Evolutionary conservation across 306 rosid genomes (phyloP).

Genomic region (Quercus parvula): DNA sequence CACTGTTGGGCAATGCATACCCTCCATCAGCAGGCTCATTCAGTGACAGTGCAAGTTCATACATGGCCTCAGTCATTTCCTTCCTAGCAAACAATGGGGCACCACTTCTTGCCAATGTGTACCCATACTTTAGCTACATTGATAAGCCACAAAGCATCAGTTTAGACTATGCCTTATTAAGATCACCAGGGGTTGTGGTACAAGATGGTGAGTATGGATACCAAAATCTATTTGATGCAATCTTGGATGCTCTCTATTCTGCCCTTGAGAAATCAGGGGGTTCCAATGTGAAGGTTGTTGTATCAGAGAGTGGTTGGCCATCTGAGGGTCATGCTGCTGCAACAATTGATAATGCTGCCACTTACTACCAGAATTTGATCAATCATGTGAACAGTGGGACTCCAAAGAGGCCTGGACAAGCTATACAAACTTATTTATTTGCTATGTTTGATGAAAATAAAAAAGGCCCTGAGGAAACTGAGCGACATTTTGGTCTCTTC

Average conservation of each 20-base stretch:
- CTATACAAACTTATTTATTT: slow-evolving; percentile 38
- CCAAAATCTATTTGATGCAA: slow-evolving; percentile 44
- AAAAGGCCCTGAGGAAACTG: slow-evolving; percentile 6
- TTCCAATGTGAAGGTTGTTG: slow-evolving; percentile 36
- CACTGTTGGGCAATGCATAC: slow-evolving; percentile 18
- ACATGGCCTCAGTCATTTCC: slow-evolving; percentile 31
- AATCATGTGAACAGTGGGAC: slow-evolving; percentile 46
- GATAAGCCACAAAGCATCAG: neutral
- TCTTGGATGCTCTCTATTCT: slow-evolving; percentile 43
- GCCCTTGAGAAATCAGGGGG: slow-evolving; percentile 54
- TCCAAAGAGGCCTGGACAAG: slow-evolving; percentile 31
- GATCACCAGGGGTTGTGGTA: slow-evolving; percentile 19
- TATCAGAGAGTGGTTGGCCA: slow-evolving; percentile 85
- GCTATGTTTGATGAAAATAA: slow-evolving; percentile 47
- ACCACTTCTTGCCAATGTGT: slow-evolving; percentile 66
- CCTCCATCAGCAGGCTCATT: slow-evolving; percentile 48
- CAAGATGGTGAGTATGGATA: slow-evolving; percentile 26
- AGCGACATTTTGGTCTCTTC: slow-evolving; percentile 45
- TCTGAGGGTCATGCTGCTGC: slow-evolving; percentile 44
- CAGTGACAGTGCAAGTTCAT: slow-evolving; percentile 10
- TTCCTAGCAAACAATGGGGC: slow-evolving; percentile 36
- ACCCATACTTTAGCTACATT: slow-evolving; percentile 46
- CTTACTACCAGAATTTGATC: slow-evolving; percentile 50
- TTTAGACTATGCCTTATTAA: slow-evolving; percentile 43
- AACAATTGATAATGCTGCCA: slow-evolving; percentile 26